These are phyloP conservation scores for Elsinoe ampelina DNA, from an alignment of 2,329 filamentous ascomycete genomes.

Conservation along the genomic window DNA sequence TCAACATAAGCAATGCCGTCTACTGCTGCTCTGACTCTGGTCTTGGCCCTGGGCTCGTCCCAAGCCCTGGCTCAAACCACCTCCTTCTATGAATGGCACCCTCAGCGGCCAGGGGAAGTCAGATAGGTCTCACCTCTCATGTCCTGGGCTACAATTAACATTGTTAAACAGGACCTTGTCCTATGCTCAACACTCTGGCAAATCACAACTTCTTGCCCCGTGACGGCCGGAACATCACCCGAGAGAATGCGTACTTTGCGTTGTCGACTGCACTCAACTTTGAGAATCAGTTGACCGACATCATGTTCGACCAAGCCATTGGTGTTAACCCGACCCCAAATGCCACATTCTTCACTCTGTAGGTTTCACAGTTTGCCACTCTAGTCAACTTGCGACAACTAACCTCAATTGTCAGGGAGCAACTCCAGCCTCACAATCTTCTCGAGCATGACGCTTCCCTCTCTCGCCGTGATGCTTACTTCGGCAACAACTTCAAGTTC, in stretches of 20 bases:
- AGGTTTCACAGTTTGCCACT: no score
- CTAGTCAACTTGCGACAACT: background rate
- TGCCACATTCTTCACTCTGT: background rate
- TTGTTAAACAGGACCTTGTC: no score
- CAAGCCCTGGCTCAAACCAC: background rate
- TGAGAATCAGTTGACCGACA: background rate
- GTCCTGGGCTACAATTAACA: no score
- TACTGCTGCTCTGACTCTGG: background rate
- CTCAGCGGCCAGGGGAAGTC: background rate
- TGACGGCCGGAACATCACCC: conserved; percentile 16
- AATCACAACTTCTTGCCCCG: conserved; percentile 22
- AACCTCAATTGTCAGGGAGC: background rate
- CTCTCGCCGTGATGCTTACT: background rate
- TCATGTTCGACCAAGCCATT: conserved; percentile 6
- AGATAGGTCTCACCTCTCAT: background rate
- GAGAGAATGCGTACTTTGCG: background rate
- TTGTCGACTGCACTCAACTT: background rate
- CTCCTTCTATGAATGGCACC: background rate
- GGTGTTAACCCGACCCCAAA: background rate
- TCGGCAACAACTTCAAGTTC: background rate
- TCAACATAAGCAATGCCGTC: background rate
- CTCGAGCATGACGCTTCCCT: conserved; percentile 9
- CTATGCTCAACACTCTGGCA: conserved; percentile 20
- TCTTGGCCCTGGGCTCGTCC: background rate
- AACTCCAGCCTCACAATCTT: conserved; percentile 7